Percentiles rank a stretch among this genome's conserved stretches.
These are phyloP conservation scores for Rubus parviflorus DNA, from an alignment of 306 rosid species.

Conservation along the genomic window DNA sequence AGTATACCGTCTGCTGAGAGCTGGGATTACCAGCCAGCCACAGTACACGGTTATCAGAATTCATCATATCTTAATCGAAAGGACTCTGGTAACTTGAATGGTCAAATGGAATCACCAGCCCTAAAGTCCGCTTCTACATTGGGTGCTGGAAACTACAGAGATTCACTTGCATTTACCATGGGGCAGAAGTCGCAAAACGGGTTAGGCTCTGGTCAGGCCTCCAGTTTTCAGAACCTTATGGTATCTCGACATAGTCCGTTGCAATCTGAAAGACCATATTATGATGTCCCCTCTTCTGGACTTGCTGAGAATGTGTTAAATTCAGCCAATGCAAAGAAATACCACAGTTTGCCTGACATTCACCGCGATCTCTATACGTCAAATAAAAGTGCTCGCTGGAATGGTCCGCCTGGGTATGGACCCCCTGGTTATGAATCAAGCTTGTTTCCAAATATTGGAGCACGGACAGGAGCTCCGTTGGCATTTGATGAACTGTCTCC, in stretches of 20 bases:
- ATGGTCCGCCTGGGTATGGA: conserved; percentile 53
- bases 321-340: conserved; percentile 71
- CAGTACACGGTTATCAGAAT: conserved; percentile 71
- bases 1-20: conserved; percentile 50
- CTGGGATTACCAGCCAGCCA: conserved; percentile 82
- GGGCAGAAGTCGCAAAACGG: conserved; percentile 71
- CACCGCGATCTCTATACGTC: conserved; percentile 49
- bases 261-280: conserved; percentile 56
- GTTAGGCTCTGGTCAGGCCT: conserved; percentile 50
- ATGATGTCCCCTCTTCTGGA: conserved; percentile 49
- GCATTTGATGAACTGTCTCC: conserved; percentile 81
- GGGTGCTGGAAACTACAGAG: conserved; percentile 56
- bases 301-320: conserved; percentile 43
- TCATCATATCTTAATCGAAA: conserved; percentile 57
- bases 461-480: conserved; percentile 55
- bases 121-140: conserved; percentile 48
- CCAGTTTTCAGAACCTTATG: conserved; percentile 49
- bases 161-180: conserved; percentile 55
- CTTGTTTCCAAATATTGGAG: conserved; percentile 46
- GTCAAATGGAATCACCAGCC: conserved; percentile 45
- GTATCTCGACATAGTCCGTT: conserved; percentile 55
- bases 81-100: conserved; percentile 52
- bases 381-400: conserved; percentile 56
- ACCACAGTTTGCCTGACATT: conserved; percentile 85
- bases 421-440: conserved; percentile 41